phyloP scores from a whole-genome alignment of 305 asterid genomes.

The Solanum aculeatissimum region DNA sequence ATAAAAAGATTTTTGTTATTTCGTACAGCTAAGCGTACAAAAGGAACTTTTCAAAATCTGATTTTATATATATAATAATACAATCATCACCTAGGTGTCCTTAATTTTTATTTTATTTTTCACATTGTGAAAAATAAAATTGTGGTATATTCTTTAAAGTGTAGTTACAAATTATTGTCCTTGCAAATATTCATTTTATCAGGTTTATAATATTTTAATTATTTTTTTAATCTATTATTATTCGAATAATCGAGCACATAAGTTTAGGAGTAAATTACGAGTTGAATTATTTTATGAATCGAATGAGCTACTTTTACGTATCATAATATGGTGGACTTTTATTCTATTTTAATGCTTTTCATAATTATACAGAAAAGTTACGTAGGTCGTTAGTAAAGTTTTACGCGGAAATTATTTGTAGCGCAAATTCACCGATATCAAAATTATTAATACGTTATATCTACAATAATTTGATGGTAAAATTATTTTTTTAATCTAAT shows the following conservation, averaged over 20 bases:
- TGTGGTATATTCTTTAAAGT: neutral
- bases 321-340: neutral
- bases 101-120: neutral
- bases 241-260: too few relatives aligned
- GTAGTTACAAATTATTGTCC: neutral
- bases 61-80: too few relatives aligned
- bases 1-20: neutral
- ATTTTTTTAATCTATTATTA: neutral
- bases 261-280: neutral
- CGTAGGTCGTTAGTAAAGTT: neutral
- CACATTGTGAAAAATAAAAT: neutral
- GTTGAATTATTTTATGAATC: neutral
- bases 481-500: neutral
- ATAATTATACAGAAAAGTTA: neutral
- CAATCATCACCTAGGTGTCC: neutral
- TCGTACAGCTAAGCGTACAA: neutral
- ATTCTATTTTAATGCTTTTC: neutral
- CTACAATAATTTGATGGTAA: neutral
- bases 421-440: rapidly evolving
- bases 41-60: neutral
- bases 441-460: neutral
- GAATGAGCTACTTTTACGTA: neutral
- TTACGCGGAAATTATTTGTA: neutral
- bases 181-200: neutral
- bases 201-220: neutral